Conservation (phyloP, 345 rosid genomes). For the Microthlaspi erraticum region DNA sequence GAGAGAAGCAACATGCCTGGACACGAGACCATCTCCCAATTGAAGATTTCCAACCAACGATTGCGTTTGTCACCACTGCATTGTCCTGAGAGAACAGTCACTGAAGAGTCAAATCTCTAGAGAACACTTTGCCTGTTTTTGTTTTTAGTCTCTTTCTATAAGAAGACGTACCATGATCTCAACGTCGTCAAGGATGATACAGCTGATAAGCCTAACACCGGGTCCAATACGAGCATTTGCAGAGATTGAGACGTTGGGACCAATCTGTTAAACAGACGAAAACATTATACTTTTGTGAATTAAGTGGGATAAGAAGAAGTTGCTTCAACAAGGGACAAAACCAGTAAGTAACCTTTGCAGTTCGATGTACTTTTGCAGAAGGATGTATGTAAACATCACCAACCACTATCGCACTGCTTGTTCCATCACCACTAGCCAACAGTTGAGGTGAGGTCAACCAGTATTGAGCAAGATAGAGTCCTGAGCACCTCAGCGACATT, state of each 20-base stretch:
- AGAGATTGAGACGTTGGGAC: constrained; percentile 89
- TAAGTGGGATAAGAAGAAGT: neutral
- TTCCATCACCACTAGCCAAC: constrained; percentile 86
- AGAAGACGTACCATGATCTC: constrained; percentile 71
- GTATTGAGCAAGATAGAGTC: constrained; percentile 80
- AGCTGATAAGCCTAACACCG: constrained; percentile 88
- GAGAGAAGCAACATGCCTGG: constrained; percentile 56
- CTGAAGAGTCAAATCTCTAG: constrained; percentile 29
- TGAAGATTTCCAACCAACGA: constrained; percentile 93
- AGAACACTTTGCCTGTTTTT: neutral
- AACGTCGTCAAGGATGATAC: constrained; percentile 91
- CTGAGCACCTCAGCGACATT: constrained; percentile 90
- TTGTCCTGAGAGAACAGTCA: constrained; percentile 65
- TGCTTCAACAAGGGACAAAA: constrained; percentile 15
- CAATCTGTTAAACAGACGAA: constrained; percentile 64
- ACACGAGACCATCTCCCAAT: constrained; percentile 95
- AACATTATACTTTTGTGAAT: constrained; percentile 3
- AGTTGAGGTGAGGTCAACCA: constrained; percentile 68
- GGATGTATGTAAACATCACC: constrained; percentile 96
- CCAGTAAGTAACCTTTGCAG: constrained; percentile 74
- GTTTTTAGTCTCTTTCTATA: neutral
- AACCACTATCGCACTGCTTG: constrained; percentile 62
- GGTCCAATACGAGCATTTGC: constrained; percentile 95
- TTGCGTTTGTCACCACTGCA: constrained; percentile 83
- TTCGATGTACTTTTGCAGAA: constrained; percentile 95